Base-by-base conservation (phyloP, 202 grass and related monocot genomes). In the Sporobolus alterniflorus region DNA sequence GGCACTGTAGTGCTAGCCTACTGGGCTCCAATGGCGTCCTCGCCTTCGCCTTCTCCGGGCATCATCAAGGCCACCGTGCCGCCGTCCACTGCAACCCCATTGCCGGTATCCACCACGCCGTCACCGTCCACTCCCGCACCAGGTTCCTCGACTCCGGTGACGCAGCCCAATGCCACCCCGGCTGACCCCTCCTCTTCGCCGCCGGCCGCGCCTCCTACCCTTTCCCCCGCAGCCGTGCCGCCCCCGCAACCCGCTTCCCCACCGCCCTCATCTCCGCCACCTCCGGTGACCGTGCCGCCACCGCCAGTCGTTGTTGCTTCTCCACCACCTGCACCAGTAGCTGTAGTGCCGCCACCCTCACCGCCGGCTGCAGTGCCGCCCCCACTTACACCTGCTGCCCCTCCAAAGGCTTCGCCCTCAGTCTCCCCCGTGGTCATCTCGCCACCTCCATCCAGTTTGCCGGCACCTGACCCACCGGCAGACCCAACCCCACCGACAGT, bases 21-120 rank as follows among this genome's bases (percentile, higher is more conserved):
- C 50, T 77, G 22, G 49, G 69, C 74, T 85, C 73, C 65, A 73
- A 87, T 94, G 92, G 92, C 92, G 41, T 84, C 91, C n/a, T 87
- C 91, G 2, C 94, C 94, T 4, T 88, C 89, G 18, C 82, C 90
- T 40, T 83, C 88, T 26, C 70, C 81, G 52, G 78, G 68, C 65
- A 41, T 24, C 46, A 73, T 69, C 62, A 76, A 57, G 17, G 57
- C 50, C 84, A 48, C 69, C 17, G 36, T 64, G 43, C 85, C 85
- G 30, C 44, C 67, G 6, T 52, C 81, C 62, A 87, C 67, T 1
- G 13, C 75, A 52, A 54, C 39, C 4, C 50, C 75, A 12, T 41
- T 82, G 9, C 56, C 66, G 41, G 28, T 5, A 54, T 54, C 63
- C 47, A 73, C 26, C 11, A 69, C 73, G 13, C 69, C 71, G 7